Evolutionary conservation across 106 monocot genomes (phyloP).

Genomic region (Vanilla planifolia): DNA sequence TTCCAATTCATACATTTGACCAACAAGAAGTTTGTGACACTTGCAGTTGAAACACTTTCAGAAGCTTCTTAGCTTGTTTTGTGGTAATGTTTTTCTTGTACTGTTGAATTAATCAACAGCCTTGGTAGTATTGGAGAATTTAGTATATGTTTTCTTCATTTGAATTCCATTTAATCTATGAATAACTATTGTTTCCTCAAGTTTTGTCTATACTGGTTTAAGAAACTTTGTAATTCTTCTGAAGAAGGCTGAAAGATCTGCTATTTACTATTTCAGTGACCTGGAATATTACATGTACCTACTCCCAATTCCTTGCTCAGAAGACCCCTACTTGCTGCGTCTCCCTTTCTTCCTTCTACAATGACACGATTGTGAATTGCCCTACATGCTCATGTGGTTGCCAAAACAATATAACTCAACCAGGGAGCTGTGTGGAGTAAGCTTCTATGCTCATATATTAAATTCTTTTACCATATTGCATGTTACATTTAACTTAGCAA

Average conservation of each 20-base stretch:
- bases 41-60: too few species aligned
- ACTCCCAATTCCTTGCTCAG: constrained; percentile 74
- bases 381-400: constrained; percentile 85
- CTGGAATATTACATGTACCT: constrained; percentile 91
- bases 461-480: neutral
- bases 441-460: constrained; percentile 4
- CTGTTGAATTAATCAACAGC: too few species aligned
- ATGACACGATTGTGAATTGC: constrained; percentile 75
- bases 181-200: too few species aligned
- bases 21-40: too few species aligned
- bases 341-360: constrained; percentile 92
- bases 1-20: too few species aligned
- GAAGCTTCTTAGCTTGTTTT: too few species aligned
- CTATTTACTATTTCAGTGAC: constrained; percentile 60
- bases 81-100: too few species aligned
- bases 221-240: too few species aligned
- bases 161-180: too few species aligned
- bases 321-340: constrained; percentile 84
- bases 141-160: neutral
- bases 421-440: constrained; percentile 90
- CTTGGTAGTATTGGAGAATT: too few species aligned
- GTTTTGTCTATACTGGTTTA: too few species aligned
- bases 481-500: neutral
- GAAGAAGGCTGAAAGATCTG: too few species aligned
- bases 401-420: constrained; percentile 60